Conservation (phyloP, 225 moss, liverwort and hornwort genomes). For the Sphagnum contortum region DNA sequence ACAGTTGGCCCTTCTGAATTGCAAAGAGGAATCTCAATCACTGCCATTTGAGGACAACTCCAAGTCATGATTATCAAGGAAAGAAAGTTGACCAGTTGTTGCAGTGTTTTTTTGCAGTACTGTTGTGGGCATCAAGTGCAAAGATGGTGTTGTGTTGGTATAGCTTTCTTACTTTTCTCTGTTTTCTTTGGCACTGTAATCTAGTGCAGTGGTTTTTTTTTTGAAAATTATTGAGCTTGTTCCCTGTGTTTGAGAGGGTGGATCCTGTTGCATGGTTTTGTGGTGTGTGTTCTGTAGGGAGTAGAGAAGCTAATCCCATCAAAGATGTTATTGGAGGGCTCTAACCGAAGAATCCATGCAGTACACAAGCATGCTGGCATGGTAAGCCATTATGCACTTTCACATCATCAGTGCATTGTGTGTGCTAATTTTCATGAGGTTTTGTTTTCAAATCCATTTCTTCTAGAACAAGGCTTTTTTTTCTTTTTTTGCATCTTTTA, state of each 20-base stretch:
- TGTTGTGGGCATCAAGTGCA: constrained; percentile 94
- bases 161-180: not conserved
- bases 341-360: constrained; percentile 88
- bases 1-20: no score
- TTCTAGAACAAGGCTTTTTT: no score
- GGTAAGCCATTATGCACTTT: constrained; percentile 24
- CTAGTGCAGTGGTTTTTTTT: no score
- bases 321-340: constrained; percentile 92
- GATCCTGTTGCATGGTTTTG: not conserved
- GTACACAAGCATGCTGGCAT: constrained; percentile 91
- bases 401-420: no score
- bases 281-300: constrained; percentile 32
- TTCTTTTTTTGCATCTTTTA: no score
- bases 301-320: constrained; percentile 93
- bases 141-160: constrained; percentile 94
- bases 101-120: constrained; percentile 40
- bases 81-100: not conserved
- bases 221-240: not conserved
- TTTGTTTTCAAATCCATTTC: no score
- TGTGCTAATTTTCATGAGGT: no score
- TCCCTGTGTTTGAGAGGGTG: not conserved
- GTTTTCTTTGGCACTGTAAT: not conserved
- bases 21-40: no score
- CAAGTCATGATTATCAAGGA: not conserved
- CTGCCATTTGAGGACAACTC: no score